A percentile compares a stretch with the other conserved stretches of the same genome.
Conservation (phyloP, 352 stramenopile species). For the Peronospora tabacina region DNA sequence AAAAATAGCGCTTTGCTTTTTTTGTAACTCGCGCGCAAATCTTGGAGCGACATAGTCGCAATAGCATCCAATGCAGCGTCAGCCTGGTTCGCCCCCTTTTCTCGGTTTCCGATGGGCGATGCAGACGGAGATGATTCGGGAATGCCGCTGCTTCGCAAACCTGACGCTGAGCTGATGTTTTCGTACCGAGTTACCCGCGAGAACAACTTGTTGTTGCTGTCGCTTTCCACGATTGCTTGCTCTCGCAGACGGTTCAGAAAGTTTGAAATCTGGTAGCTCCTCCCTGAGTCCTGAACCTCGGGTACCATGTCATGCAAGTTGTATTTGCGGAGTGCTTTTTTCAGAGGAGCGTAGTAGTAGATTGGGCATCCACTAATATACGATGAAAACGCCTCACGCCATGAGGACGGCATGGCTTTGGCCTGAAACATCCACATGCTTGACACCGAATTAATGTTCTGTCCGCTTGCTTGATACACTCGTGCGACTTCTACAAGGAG, state of each 20-base stretch:
- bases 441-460: conserved; percentile 58
- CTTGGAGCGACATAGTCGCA: conserved; percentile 55
- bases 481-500: conserved; percentile 75
- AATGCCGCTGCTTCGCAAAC: conserved; percentile 13
- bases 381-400: conserved; percentile 72
- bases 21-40: conserved; percentile 42
- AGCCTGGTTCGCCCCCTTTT: conserved; percentile 19
- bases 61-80: conserved; percentile 48
- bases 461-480: conserved; percentile 72
- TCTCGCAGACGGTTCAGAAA: conserved; percentile 68
- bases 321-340: conserved; percentile 81
- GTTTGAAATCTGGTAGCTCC: conserved; percentile 80
- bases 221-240: conserved; percentile 62
- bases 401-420: conserved; percentile 82
- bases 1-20: conserved; percentile 52
- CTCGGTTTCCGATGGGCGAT: conserved; percentile 26
- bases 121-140: conserved; percentile 37
- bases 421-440: conserved; percentile 80
- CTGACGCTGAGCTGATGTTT: conserved; percentile 6
- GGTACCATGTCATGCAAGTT: conserved; percentile 85
- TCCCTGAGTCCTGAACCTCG: conserved; percentile 69
- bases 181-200: conserved; percentile 32
- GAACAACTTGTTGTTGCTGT: conserved; percentile 76
- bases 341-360: conserved; percentile 78
- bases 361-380: conserved; percentile 68